Base-by-base conservation (phyloP, 2,329 filamentous ascomycete species). In the Lasiodiplodia sp. region DNA sequence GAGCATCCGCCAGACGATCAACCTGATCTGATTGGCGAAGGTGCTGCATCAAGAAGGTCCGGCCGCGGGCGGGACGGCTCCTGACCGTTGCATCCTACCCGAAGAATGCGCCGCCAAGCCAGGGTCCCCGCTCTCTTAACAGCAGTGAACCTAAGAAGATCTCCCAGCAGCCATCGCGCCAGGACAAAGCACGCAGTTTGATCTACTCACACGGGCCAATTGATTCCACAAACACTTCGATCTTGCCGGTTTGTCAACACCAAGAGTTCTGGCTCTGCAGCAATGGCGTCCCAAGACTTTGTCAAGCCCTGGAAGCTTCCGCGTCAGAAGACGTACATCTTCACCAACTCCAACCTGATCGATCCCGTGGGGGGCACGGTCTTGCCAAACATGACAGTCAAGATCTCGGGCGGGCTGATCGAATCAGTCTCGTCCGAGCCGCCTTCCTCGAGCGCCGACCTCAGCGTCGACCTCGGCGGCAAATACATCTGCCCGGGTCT, bases 401-500 rank as follows among this genome's bases (percentile, higher is more conserved):
- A 28, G 7, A 70, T 79, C 34, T 67, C 44, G 1, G 68, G 67
- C 44, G 71, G 72, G 40, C 66, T 68, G 23, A 68, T 72, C 53
- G 53, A 11, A 5, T 25, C 57, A 5, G 44, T 49, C 34, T 60
- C 72, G 34, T 58, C 69, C 16, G 25, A 11, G 2, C 55, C 21
- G 4, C 5, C 21, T 16, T 16, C 31, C 3, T 55, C 34, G n/a
- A 25, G 14, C 72, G 70, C 49, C 72, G 65, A 67, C 37, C 12
- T 40, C 21, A 67, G 75, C 28, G 70, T 85, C 60, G 79, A 87
- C 69, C 73, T 84, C 0, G 69, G 78, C 6, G 81, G 83, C 18
- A 80, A 79, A 65, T 87, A 82, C 71, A 72, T 87, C 18, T 80
- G 80, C 52, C 85, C 85, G 1, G 85, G 85, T 4, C 77, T 87